phyloP scores from a whole-genome alignment of 192 early-diverging fungal genomes.

The Entomortierella chlamydospora region DNA sequence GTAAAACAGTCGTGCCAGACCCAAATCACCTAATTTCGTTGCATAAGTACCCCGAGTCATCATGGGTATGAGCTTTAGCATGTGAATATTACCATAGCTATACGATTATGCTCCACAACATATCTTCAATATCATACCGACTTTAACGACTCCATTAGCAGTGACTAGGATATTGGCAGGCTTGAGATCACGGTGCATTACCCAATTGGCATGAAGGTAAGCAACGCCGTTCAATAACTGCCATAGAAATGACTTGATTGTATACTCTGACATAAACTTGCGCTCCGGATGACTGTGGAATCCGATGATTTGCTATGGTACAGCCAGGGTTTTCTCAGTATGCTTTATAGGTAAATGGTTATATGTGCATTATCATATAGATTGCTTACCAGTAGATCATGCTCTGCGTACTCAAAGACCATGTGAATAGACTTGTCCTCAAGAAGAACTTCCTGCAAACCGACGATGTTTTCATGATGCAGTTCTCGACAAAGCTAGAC shows the following conservation, averaged over 20 bases:
- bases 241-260: constrained; percentile 89
- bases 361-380: not conserved
- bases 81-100: no score
- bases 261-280: constrained; percentile 84
- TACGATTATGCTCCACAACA: no score
- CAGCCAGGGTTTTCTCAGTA: not conserved
- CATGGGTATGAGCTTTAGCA: no score
- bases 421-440: constrained; percentile 96
- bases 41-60: no score
- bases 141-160: constrained; percentile 91
- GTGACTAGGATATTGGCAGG: constrained; percentile 93
- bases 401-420: constrained; percentile 98
- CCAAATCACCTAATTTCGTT: constrained; percentile 80
- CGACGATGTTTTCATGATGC: constrained; percentile 88
- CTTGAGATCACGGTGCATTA: constrained; percentile 94
- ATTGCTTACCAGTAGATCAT: constrained; percentile 81
- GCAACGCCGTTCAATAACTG: constrained; percentile 91
- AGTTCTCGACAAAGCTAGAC: constrained; percentile 87
- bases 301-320: constrained; percentile 86
- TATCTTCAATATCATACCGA: constrained; percentile 56
- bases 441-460: constrained; percentile 87
- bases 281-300: constrained; percentile 84
- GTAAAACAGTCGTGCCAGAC: constrained; percentile 85
- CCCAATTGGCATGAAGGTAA: constrained; percentile 88
- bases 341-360: not conserved